A percentile compares a stretch with the other conserved stretches of the same genome.
Evolutionary conservation across 768 basidiomycete species (phyloP).

Genomic region (Hebeloma cylindrosporum): DNA sequence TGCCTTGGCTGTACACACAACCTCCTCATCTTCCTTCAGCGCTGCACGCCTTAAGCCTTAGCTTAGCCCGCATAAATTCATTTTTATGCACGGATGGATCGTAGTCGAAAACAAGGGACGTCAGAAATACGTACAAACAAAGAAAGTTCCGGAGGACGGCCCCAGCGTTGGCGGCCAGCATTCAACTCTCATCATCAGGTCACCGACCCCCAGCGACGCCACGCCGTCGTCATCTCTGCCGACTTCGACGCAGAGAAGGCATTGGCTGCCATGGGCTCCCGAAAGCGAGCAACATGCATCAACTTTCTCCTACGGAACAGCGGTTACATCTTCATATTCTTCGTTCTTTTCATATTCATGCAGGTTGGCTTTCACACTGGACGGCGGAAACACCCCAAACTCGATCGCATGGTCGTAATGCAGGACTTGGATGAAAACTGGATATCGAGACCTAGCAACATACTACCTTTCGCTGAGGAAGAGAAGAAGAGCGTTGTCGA

Average conservation of each 20-base stretch:
- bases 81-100: too few species aligned
- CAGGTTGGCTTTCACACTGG: slow-evolving; percentile 48
- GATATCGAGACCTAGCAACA: slow-evolving; percentile 16
- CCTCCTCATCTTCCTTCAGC: too few species aligned
- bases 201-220: background rate
- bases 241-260: slow-evolving; percentile 5
- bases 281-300: slow-evolving; percentile 16
- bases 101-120: too few species aligned
- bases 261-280: slow-evolving; percentile 19
- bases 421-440: slow-evolving; percentile 22
- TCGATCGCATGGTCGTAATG: slow-evolving; percentile 18
- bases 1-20: too few species aligned
- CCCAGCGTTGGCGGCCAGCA: slow-evolving; percentile 8
- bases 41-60: too few species aligned
- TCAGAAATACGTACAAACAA: slow-evolving; percentile 15
- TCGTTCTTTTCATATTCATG: slow-evolving; percentile 48
- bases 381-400: slow-evolving; percentile 24
- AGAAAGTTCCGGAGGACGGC: background rate
- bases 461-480: slow-evolving; percentile 19
- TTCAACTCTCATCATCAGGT: slow-evolving; percentile 8
- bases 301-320: slow-evolving; percentile 27
- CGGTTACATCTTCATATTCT: slow-evolving; percentile 42
- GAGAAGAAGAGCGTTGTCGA: slow-evolving; percentile 20
- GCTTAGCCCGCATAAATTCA: too few species aligned
- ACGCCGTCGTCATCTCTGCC: background rate